These are phyloP conservation scores for Sarocladiaceae sp. DNA, from an alignment of 2,329 filamentous ascomycete species.

Conservation along the genomic window DNA sequence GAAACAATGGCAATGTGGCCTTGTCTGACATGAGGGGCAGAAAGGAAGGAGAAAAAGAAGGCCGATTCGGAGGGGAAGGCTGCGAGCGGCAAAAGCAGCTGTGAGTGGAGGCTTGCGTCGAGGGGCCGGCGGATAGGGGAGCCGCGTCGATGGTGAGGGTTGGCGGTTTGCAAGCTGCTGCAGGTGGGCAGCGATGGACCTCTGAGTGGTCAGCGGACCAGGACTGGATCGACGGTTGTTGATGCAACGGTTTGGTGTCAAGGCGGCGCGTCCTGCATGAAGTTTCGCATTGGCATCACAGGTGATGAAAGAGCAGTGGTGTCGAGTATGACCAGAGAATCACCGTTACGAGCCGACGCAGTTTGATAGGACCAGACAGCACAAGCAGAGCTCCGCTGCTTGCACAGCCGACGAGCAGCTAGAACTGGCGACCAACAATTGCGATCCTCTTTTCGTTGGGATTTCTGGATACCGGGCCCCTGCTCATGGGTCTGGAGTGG, in stretches of 20 bases:
- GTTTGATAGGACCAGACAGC: background rate
- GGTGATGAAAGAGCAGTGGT: constrained; percentile 2
- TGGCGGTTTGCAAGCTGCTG: constrained; percentile 5
- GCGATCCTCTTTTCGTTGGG: background rate
- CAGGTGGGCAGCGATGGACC: background rate
- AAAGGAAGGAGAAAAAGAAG: constrained; percentile 1
- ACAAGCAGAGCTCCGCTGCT: background rate
- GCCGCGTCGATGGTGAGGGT: constrained; percentile 1
- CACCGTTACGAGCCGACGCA: background rate
- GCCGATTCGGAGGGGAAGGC: constrained; percentile 1
- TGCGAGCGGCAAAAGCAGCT: constrained; percentile 4
- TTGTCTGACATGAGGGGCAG: constrained; percentile 9
- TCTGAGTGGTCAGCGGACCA: too few relatives aligned
- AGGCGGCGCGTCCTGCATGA: background rate
- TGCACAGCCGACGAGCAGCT: background rate
- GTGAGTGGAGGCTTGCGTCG: constrained; percentile 7
- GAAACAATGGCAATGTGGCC: constrained; percentile 2
- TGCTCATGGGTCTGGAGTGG: too few relatives aligned
- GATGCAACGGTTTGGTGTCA: background rate
- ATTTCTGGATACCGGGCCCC: background rate
- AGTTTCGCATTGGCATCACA: background rate
- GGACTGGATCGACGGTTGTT: background rate
- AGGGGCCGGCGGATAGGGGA: constrained; percentile 7
- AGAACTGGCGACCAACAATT: constrained; percentile 4
- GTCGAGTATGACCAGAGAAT: too few relatives aligned